Evolutionary conservation across 208 protist genomes (phyloP).

Genomic region (Hexamita inflata): DNA sequence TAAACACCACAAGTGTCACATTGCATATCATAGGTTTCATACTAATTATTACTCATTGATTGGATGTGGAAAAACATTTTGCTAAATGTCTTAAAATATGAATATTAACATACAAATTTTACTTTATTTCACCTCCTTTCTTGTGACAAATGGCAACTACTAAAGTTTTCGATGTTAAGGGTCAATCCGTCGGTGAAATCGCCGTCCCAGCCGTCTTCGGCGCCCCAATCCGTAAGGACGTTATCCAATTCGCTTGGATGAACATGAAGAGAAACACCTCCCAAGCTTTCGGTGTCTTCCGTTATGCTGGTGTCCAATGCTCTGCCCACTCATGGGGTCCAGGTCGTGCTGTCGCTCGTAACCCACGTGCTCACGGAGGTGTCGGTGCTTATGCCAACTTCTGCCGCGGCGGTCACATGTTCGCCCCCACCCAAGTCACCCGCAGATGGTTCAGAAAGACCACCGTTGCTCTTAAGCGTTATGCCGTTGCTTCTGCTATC

Average conservation of each 20-base stretch:
- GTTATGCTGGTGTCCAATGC: slow-evolving; percentile 76
- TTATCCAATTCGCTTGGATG: slow-evolving; percentile 79
- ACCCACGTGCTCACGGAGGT: slow-evolving; percentile 90
- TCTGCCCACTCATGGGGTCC: slow-evolving; percentile 97
- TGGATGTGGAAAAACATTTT: too few relatives aligned
- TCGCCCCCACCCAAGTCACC: slow-evolving; percentile 81
- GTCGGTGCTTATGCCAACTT: slow-evolving; percentile 98
- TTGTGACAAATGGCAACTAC: too few relatives aligned
- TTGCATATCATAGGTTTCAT: too few relatives aligned
- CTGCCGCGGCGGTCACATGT: slow-evolving; percentile 95
- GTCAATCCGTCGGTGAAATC: background rate
- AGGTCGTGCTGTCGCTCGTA: slow-evolving; percentile 94
- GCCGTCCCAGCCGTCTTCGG: slow-evolving; percentile 60
- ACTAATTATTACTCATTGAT: too few relatives aligned
- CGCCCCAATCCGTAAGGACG: slow-evolving; percentile 67
- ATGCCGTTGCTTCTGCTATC: slow-evolving; percentile 84
- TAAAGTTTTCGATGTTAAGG: slow-evolving; percentile 1
- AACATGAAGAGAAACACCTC: slow-evolving; percentile 88
- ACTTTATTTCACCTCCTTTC: too few relatives aligned
- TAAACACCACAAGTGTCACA: too few relatives aligned
- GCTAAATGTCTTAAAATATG: too few relatives aligned
- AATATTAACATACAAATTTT: too few relatives aligned
- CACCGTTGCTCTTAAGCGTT: slow-evolving; percentile 82
- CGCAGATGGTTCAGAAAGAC: slow-evolving; percentile 86
- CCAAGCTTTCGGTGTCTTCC: slow-evolving; percentile 81